Percentiles rank a stretch among this genome's conserved stretches.
Evolutionary conservation across 31 red algal species (phyloP).

Genomic region (Porphyra umbilicalis): DNA sequence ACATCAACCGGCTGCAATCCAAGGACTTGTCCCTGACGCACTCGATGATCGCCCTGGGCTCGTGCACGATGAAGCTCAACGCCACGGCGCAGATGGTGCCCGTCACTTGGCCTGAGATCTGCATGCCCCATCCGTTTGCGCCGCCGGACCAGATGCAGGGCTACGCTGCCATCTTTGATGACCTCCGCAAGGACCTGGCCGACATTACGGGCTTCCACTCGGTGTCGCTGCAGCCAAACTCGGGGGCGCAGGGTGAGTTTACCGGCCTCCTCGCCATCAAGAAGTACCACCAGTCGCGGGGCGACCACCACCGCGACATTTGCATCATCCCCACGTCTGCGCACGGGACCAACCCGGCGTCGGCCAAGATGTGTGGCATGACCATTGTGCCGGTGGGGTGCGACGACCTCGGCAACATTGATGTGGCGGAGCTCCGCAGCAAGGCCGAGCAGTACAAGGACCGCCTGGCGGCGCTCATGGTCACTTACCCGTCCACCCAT

Average conservation of each 20-base stretch:
- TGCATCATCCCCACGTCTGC: conserved; percentile 93
- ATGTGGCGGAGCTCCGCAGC: conserved; percentile 74
- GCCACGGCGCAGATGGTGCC: conserved; percentile 93
- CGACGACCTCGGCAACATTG: conserved; percentile 93
- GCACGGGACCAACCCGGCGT: conserved; percentile 98
- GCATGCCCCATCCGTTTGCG: conserved; percentile 75
- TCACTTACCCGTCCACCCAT: conserved; percentile 99
- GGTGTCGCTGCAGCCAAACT: conserved; percentile 96
- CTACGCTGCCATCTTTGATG: conserved; percentile 88
- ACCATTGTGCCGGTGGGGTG: conserved; percentile 81
- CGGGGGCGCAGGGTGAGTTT: conserved; percentile 98
- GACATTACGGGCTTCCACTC: conserved; percentile 94
- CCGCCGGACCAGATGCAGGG: conserved; percentile 88
- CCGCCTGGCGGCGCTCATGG: conserved; percentile 83
- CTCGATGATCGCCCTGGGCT: conserved; percentile 99
- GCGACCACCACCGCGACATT: conserved; percentile 83
- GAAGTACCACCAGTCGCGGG: conserved; percentile 84
- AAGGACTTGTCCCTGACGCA: conserved; percentile 87
- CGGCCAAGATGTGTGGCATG: conserved; percentile 95
- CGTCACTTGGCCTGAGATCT: conserved; percentile 91
- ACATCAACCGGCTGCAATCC: conserved; percentile 75
- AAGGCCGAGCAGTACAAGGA: conserved; percentile 94
- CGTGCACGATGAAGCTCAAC: conserved; percentile 99
- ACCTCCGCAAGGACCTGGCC: conserved; percentile 67
- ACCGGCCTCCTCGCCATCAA: conserved; percentile 88